Base-by-base conservation (phyloP, 805 yeast species). In the Saccharomycopsis selenospora region DNA sequence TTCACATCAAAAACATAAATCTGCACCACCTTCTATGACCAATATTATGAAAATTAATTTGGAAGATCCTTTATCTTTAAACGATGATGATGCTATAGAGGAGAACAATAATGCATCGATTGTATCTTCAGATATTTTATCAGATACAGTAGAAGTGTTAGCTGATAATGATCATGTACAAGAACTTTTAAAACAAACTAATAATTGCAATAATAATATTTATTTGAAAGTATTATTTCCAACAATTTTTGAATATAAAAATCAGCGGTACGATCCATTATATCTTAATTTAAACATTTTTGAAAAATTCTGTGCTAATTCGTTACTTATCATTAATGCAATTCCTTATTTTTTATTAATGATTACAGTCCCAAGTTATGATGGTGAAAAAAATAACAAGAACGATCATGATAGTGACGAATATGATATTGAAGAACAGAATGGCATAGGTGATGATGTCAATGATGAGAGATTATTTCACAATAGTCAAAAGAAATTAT, bases 321-420 rank as follows among this genome's bases (percentile, higher is more conserved):
- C 8, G 11, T 24, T 49, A 4, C 6, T 49, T 3, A 13, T 41
- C 17, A 14, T 40, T 13, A 49, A 44, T 24, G 17, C 33, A n/a
- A 36, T 50, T 27, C 53, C 53, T 4, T 46, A 33, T 42, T 50
- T 50, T 17, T 17, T 50, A 6, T 28, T 50, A 13, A 29, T 36
- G 20, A 20, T 43, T 4, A 46, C 50, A 3, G 41, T 42, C 14
- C 53, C 53, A n/a, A 14, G 50, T 29, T 27, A 38, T 20, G 36
- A 20, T 24, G 27, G 20, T 22, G 30, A 30, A 33, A 17, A 33
- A 18, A 14, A 22, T 13, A 18, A 18, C 18, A 20, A 24, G 5
- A 24, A 36, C 7, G 7, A 26, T 27, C 5, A 14, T 24, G 44
- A 26, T 8, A 14, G 17, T 13, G 28, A 6, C 7, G 44, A 41